Base-by-base conservation (phyloP, 2,329 filamentous ascomycete species). In the Helotiales sp. region DNA sequence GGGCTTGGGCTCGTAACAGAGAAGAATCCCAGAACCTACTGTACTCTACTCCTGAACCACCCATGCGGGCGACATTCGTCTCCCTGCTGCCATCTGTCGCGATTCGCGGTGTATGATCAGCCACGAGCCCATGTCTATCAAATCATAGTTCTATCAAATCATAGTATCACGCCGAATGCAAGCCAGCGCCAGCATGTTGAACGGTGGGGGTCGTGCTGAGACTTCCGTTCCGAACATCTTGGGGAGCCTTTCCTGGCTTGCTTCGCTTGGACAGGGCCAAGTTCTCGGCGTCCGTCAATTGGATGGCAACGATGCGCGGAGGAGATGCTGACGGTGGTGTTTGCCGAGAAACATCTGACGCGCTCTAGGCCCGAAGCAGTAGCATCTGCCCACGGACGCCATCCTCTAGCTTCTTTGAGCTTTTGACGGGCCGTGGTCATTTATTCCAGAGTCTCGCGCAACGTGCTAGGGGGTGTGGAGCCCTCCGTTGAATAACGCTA, bases 41-140 rank as follows among this genome's bases (percentile, higher is more conserved):
- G n/a, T n/a, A n/a, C n/a, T n/a, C n/a, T n/a, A n/a, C n/a, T n/a
- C n/a, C n/a, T n/a, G n/a, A n/a, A n/a, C n/a, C n/a, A n/a, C n/a
- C n/a, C n/a, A n/a, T n/a, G n/a, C n/a, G n/a, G n/a, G n/a, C n/a
- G n/a, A n/a, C n/a, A n/a, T n/a, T n/a, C n/a, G n/a, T n/a, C n/a
- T n/a, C n/a, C n/a, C n/a, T n/a, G n/a, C n/a, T n/a, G n/a, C n/a
- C 17, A 48, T 31, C 19, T 48, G 17, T 48, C 46, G 46, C 46
- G 46, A 48, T 48, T 48, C 46, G 46, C 46, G 46, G 44, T n/a
- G 25, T 42, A 44, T 30, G 46, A 48, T 48, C 46, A 31, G 46
- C 46, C 46, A 48, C 46, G 46, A 48, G 46, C 46, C 46, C 46
- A 25, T 25, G 40, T 25, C 46, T 15, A 34, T 34, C n/a, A n/a